A percentile compares a stretch with the other conserved stretches of the same genome.
phyloP scores from a whole-genome alignment of 202 grass and related monocot genomes.

The Tripidium arundinaceum region DNA sequence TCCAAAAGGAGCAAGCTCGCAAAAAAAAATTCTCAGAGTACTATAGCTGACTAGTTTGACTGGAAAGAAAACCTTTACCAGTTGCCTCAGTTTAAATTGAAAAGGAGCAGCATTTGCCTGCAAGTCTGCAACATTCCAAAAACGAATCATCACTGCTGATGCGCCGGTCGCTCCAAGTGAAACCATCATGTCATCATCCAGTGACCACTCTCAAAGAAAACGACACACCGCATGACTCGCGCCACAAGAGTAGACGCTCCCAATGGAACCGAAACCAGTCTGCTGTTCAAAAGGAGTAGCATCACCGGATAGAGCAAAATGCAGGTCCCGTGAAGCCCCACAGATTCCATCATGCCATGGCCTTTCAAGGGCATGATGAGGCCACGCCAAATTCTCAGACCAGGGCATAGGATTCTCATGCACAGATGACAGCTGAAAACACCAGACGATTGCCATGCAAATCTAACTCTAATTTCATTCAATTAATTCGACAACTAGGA shows the following conservation, averaged over 20 bases:
- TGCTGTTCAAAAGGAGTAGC: not conserved
- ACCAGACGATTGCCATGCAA: not conserved
- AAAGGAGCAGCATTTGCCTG: not conserved
- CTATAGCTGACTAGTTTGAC: not conserved
- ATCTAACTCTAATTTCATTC: slow-evolving; percentile 34
- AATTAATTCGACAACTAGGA: slow-evolving; percentile 6
- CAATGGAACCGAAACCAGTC: slow-evolving; percentile 17
- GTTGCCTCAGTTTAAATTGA: not conserved
- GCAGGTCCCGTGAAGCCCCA: not conserved
- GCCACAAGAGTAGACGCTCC: not conserved
- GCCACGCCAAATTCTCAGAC: not conserved
- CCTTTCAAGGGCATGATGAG: not conserved
- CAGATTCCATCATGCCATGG: not conserved
- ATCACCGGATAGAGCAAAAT: not conserved
- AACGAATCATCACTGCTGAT: slow-evolving; percentile 6
- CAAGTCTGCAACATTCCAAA: slow-evolving; percentile 7
- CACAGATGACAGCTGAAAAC: slow-evolving; percentile 10
- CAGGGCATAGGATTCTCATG: not conserved
- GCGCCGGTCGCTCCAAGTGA: not conserved
- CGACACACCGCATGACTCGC: not conserved
- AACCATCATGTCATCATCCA: slow-evolving; percentile 34
- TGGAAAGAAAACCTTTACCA: slow-evolving; percentile 26
- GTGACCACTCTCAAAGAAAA: slow-evolving; percentile 1
- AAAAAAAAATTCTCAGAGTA: not conserved
- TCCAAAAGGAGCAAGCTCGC: not conserved